Evolutionary conservation across 83 land plant species (phyloP).

Genomic region (Thuja plicata): DNA sequence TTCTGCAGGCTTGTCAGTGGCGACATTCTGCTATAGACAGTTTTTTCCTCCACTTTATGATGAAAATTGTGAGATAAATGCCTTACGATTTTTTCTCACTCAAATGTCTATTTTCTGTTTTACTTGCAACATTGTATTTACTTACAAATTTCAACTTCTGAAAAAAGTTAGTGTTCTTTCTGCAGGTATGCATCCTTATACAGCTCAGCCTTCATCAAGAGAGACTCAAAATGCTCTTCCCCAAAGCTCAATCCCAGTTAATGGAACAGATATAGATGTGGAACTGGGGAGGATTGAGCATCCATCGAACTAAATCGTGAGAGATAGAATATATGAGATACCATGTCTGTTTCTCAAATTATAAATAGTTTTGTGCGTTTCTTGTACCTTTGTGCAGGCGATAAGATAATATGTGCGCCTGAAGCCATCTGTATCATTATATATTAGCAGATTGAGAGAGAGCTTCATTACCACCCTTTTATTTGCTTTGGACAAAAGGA

Average conservation of each 20-base stretch:
- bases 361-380: background rate
- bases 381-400: background rate
- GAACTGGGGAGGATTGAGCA: conserved; percentile 2
- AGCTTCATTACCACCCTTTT: background rate
- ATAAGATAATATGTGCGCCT: background rate
- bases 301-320: conserved; percentile 1
- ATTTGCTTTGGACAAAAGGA: background rate
- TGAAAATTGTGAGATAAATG: conserved; percentile 13
- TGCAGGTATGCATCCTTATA: conserved; percentile 16
- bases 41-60: conserved; percentile 7
- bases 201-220: background rate
- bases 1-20: conserved; percentile 5
- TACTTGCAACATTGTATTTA: background rate
- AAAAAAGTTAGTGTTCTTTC: background rate
- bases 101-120: background rate
- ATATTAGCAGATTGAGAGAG: background rate
- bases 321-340: background rate
- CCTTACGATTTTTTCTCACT: background rate
- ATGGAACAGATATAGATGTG: background rate
- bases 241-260: background rate
- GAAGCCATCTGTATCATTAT: background rate
- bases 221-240: background rate
- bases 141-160: background rate
- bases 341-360: background rate
- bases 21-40: conserved; percentile 15